Base-by-base conservation (phyloP, 257 asterid species). In the Penstemon davidsonii region DNA sequence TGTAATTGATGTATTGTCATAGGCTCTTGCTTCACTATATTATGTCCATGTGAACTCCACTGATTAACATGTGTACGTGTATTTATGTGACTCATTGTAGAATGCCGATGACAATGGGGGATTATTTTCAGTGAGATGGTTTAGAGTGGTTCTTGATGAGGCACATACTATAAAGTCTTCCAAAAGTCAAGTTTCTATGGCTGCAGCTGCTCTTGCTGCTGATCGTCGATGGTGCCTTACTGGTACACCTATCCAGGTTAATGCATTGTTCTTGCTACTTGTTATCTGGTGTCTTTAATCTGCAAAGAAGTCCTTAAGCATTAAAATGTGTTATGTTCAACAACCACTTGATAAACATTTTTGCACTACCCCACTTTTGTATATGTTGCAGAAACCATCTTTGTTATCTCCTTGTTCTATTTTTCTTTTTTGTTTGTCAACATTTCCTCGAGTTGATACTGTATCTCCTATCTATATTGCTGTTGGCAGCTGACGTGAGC, bases 221-320 rank as follows among this genome's bases (percentile, higher is more conserved):
- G 94, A 88, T 76, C 75, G 91, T 73, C 82, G 99, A 65, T 93
- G 96, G 99, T 93, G 99, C 82, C 97, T 93, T 58, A 93, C 99
- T 62, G 99, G 99, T 59, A 93, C 99, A 39, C 99, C 99, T 68
- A 90, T 93, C 72, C 99, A 93, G 97, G 98, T 92, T 68, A 69
- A 42, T 62, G 69, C 51, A 38, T 60, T 43, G 46, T 56, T 13
- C 62, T 54, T 45, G 38, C 62, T 51, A 36, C 45, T 52, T 36
- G 59, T 67, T 44, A 66, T 18, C 11, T 62, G 57, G 42, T 67
- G 49, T 60, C 40, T 53, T 62, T 58, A 55, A 45, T 52, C 18
- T 15, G 53, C 62, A 11, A 33, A 36, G 57, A 18, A n/a, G 18
- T 12, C 55, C 54, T 7, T 62, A 52, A 53, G 54, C 2, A 18